Evolutionary conservation across 2,329 filamentous ascomycete genomes (phyloP), one percentile per base, ranked within the genome.

Genomic region (Tetracladium maxilliforme): DNA sequence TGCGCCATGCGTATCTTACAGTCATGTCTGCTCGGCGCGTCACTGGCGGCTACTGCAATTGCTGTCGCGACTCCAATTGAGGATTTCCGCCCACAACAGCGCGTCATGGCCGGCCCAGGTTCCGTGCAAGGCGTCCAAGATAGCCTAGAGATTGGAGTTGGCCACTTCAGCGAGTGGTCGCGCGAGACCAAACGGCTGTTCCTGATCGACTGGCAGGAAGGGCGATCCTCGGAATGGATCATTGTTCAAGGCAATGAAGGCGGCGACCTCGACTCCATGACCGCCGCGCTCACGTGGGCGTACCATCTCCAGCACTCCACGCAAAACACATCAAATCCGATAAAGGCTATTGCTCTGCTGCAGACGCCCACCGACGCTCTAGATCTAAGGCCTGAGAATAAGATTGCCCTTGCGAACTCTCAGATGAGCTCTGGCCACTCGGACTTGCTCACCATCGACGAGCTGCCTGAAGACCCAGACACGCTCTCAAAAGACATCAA

Each of bases 161-260:
- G 56, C 16, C 55, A 60, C 40, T 58, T 60, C 39, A 56, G 51
- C 38, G 53, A 60, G 35, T 60, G 56, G 56, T 54, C 49, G 14
- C 52, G 56, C 18, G 48, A 45, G 8, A 57, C 46, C 11, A 60
- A 60, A 41, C 54, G 52, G 21, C 40, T 48, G 10, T 60, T 60
- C 23, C 36, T 58, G 23, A 42, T 57, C 30, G 56, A 59, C 37
- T 60, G 56, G 55, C 56, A 60, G 31, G 47, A 42, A 5, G 50
- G 50, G 9, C 43, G 38, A 28, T 43, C 45, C 4, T 45, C 46
- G 14, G 49, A 59, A 37, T 60, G 56, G 56, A 51, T 41, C 10
- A 41, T 60, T 18, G 56, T 60, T 5, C 43, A 52, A 37, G 56
- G 56, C 30, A 60, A 60, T 33, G 53, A 57, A 26, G 54, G 50